Conservation (phyloP, 306 rosid genomes). For the Trichosanthes cucumerina region DNA sequence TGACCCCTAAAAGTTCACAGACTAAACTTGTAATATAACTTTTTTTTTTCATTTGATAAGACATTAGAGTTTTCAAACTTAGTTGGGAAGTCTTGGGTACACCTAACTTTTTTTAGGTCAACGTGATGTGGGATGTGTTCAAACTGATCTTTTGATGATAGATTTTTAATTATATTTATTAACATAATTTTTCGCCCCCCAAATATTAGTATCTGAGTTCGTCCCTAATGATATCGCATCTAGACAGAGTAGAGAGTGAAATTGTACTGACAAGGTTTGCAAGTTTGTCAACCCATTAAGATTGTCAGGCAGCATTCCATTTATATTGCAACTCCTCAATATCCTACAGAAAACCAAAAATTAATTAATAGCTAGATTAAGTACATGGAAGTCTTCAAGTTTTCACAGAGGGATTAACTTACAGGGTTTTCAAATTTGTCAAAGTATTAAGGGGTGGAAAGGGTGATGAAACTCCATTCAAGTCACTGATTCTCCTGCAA, state of each 20-base stretch:
- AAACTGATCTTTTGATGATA: no score
- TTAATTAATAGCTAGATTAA: neutral
- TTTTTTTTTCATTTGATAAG: no score
- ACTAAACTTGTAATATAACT: no score
- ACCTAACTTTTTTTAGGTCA: no score
- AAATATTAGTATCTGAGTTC: no score
- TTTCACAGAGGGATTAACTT: conserved; percentile 17
- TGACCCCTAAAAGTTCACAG: no score
- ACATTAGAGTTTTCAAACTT: no score
- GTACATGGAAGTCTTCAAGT: neutral
- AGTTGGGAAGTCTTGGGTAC: no score
- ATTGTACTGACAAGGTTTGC: conserved; percentile 34
- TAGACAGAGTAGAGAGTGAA: neutral
- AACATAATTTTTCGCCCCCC: no score
- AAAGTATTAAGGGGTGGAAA: conserved; percentile 37
- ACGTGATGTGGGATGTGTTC: no score
- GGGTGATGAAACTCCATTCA: conserved; percentile 36
- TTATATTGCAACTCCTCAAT: conserved; percentile 60
- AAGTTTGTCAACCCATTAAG: conserved; percentile 21
- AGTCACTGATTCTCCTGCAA: conserved; percentile 68
- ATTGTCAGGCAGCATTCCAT: conserved; percentile 33
- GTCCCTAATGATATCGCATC: no score
- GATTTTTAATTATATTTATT: no score
- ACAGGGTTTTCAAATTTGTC: conserved; percentile 28
- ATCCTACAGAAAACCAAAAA: conserved; percentile 30